Conservation (phyloP, 2,329 filamentous ascomycete genomes). For the Colletotrichum neosansevieriae region DNA sequence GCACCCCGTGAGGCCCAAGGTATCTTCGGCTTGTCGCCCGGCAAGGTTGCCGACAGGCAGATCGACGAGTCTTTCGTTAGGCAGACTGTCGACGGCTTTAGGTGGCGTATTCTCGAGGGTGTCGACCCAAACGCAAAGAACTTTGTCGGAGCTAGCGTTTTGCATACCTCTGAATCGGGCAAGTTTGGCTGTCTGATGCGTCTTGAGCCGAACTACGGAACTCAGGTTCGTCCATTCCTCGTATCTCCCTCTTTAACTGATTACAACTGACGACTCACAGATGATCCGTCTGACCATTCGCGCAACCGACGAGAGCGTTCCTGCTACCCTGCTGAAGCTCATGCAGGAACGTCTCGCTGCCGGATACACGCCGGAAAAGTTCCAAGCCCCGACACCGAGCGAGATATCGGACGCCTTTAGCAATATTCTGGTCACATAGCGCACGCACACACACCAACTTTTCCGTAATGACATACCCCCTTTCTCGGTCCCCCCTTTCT, state of each 20-base stretch:
- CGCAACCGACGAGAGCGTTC: slow-evolving; percentile 91
- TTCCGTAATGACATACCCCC: slow-evolving; percentile 35
- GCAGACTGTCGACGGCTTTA: slow-evolving; percentile 83
- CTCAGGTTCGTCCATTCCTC: slow-evolving; percentile 71
- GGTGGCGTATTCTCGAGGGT: slow-evolving; percentile 85
- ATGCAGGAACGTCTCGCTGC: slow-evolving; percentile 86
- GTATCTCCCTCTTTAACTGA: neutral
- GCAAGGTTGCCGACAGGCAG: slow-evolving; percentile 68
- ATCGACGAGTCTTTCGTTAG: slow-evolving; percentile 79
- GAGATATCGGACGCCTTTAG: slow-evolving; percentile 69
- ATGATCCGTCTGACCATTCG: slow-evolving; percentile 96
- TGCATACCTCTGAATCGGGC: slow-evolving; percentile 84
- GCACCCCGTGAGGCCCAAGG: slow-evolving; percentile 87
- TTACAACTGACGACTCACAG: slow-evolving; percentile 60
- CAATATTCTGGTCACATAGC: slow-evolving; percentile 63
- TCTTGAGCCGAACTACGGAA: slow-evolving; percentile 93
- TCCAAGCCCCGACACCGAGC: slow-evolving; percentile 56
- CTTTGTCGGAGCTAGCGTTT: slow-evolving; percentile 89
- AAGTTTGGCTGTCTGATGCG: slow-evolving; percentile 96
- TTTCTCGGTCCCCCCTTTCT: slow-evolving; percentile 13
- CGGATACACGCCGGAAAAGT: slow-evolving; percentile 60
- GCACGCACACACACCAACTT: neutral
- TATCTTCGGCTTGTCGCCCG: slow-evolving; percentile 77
- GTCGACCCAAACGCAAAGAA: slow-evolving; percentile 96
- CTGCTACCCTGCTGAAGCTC: slow-evolving; percentile 80